phyloP scores from a whole-genome alignment of 768 basidiomycete genomes.

The Leccinum rimulosum region DNA sequence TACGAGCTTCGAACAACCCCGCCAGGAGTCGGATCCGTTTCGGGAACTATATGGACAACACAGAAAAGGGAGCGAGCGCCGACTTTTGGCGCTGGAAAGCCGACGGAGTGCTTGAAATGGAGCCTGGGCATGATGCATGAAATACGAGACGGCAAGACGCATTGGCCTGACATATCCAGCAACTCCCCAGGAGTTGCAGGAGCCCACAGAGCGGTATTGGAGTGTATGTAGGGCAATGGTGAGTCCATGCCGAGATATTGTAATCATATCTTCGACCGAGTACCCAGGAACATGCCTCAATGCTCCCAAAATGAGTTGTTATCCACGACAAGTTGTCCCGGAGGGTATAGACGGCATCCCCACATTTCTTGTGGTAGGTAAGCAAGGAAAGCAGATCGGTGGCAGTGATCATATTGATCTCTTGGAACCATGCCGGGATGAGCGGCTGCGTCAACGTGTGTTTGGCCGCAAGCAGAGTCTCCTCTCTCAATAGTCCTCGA shows the following conservation, averaged over 20 bases:
- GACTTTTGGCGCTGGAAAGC: no score
- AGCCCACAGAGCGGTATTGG: no score
- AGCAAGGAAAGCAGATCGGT: constrained; percentile 26
- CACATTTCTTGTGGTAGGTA: constrained; percentile 21
- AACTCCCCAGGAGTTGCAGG: no score
- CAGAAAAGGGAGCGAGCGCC: no score
- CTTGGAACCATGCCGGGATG: constrained; percentile 21
- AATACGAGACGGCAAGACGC: no score
- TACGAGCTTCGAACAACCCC: no score
- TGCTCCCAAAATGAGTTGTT: constrained; percentile 10
- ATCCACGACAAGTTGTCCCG: constrained; percentile 13
- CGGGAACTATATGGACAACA: no score
- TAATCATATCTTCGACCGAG: not conserved
- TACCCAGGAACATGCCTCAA: constrained; percentile 10
- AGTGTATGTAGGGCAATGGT: no score
- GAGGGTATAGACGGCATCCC: constrained; percentile 7
- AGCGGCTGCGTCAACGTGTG: constrained; percentile 28
- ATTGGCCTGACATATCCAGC: no score
- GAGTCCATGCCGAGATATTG: not conserved
- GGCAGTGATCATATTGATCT: constrained; percentile 30
- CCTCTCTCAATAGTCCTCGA: constrained; percentile 19
- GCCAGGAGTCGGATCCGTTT: no score
- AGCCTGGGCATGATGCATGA: no score
- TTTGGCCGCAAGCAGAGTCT: constrained; percentile 30
- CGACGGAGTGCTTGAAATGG: no score